Percentiles rank a stretch among this genome's conserved stretches.
Evolutionary conservation across 1,284 basidiomycete species (phyloP).

Genomic region (Anthracocystis walkeri): DNA sequence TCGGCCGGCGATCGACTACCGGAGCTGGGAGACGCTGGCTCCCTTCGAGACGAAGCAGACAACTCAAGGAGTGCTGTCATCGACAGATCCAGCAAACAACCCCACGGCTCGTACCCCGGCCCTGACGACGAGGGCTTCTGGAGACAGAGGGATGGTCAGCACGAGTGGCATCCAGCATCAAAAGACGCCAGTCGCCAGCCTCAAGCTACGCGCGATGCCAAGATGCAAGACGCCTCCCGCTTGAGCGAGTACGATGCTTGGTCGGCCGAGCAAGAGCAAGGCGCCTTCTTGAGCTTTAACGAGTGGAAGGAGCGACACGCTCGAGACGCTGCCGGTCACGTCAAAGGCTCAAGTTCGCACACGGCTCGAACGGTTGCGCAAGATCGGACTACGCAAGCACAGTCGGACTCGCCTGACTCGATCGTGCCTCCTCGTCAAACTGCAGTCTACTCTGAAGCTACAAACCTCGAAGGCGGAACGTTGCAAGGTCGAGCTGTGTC

Average conservation of each 20-base stretch:
- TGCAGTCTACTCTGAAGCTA: background rate
- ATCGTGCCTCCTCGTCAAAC: conserved; percentile 1
- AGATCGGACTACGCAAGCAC: background rate
- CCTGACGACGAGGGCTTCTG: conserved; percentile 47
- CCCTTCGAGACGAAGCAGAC: background rate
- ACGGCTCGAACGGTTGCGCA: background rate
- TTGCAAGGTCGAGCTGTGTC: background rate
- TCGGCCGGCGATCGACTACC: conserved; percentile 3
- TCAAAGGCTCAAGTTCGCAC: background rate
- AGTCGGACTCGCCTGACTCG: conserved; percentile 1
- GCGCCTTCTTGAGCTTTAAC: conserved; percentile 45
- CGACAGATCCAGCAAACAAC: background rate
- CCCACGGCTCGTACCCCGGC: conserved; percentile 26
- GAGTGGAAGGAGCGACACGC: conserved; percentile 46
- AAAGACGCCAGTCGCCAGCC: background rate
- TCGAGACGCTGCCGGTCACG: conserved; percentile 3
- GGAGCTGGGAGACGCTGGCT: conserved; percentile 8
- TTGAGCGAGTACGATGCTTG: conserved; percentile 45
- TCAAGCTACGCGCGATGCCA: background rate
- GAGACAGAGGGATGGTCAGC: conserved; percentile 44
- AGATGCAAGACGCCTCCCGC: background rate
- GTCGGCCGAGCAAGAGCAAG: conserved; percentile 47
- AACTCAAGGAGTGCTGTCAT: background rate
- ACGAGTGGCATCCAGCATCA: conserved; percentile 43
- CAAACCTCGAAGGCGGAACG: background rate